Base-by-base conservation (phyloP, 495 filamentous ascomycete species). In the Rhypophila decipiens region DNA sequence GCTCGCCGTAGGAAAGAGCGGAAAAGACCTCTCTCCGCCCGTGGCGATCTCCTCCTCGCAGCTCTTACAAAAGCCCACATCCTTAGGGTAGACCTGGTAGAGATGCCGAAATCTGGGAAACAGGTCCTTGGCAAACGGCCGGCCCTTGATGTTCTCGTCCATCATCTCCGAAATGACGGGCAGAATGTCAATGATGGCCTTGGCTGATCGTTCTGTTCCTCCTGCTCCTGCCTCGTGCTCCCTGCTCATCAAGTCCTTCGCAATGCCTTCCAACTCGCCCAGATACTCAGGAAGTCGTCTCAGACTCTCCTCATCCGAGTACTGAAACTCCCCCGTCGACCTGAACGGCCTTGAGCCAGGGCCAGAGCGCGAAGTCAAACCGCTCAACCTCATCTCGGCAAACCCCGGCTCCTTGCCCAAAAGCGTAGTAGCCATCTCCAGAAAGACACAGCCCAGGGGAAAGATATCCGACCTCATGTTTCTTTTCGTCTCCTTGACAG, bases 371-470 rank as follows among this genome's bases (percentile, higher is more conserved):
- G 21, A 19, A 15, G 15, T 29, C 34, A 8, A 65, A 53, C 23
- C 58, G 55, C 12, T 57, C 48, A n/a, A n/a, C n/a, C n/a, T n/a
- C n/a, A n/a, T n/a, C 42, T 65, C 60, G 2, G 60, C 60, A 27
- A 57, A 63, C 1, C 9, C 19, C 11, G 59, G 46, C 12, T 48
- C 49, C 22, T 58, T 52, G 20, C 66, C 67, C 41, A 70, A 59
- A 7, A 72, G 45, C 0, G 67, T 57, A 13, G 63, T 68, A 7
- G 60, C 58, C 37, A 71, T 67, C 48, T 76, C 73, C 3, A 76
- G 63, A 43, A 59, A 74, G 10, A 77, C 66, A 43, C 72, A 74
- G 11, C 73, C 74, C 2, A 77, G 61, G 1, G 66, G 67, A 60
- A 71, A 77, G 2, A 75, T 58, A 52, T 77, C 74, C 10, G 66